phyloP scores from a whole-genome alignment of 2,329 filamentous ascomycete species.

The Aspergillus glaucus region DNA sequence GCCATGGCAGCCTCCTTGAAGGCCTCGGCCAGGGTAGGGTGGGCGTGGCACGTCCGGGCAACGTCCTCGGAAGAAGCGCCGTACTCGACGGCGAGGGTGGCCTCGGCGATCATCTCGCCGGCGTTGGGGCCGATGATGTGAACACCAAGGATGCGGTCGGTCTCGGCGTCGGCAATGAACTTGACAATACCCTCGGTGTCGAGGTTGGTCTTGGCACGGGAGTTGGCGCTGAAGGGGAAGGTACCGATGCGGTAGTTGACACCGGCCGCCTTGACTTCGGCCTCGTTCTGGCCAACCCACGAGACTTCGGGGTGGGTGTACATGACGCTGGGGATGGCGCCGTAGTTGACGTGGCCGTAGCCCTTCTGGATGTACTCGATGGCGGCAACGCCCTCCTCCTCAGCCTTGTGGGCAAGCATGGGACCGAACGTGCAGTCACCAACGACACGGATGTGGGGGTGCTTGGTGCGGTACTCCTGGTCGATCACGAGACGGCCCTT shows the following conservation, averaged over 20 bases:
- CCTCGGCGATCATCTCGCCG: slow-evolving; percentile 99
- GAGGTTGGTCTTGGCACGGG: slow-evolving; percentile 95
- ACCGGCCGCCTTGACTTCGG: slow-evolving; percentile 83
- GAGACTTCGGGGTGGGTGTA: slow-evolving; percentile 98
- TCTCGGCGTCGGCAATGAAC: slow-evolving; percentile 93
- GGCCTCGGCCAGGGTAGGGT: slow-evolving; percentile 91
- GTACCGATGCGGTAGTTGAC: slow-evolving; percentile 88
- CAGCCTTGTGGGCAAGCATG: slow-evolving; percentile 99
- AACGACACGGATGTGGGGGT: slow-evolving; percentile 93
- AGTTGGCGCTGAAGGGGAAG: slow-evolving; percentile 98
- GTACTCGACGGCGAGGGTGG: slow-evolving; percentile 90
- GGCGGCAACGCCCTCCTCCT: slow-evolving; percentile 92
- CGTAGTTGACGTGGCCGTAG: slow-evolving; percentile 98
- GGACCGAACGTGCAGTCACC: slow-evolving; percentile 95
- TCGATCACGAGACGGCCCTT: slow-evolving; percentile 94
- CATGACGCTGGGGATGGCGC: slow-evolving; percentile 96
- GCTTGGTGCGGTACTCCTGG: slow-evolving; percentile 96
- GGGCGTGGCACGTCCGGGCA: slow-evolving; percentile 89
- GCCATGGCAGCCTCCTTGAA: slow-evolving; percentile 99
- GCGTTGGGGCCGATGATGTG: slow-evolving; percentile 96
- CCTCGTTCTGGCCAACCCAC: slow-evolving; percentile 97
- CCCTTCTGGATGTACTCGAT: slow-evolving; percentile 98
- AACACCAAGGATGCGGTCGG: slow-evolving; percentile 87
- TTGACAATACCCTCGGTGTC: slow-evolving; percentile 96
- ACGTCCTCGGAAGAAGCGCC: slow-evolving; percentile 93